Evolutionary conservation across 176 grass and related monocot species (phyloP).

Genomic region (Carex cristatella): DNA sequence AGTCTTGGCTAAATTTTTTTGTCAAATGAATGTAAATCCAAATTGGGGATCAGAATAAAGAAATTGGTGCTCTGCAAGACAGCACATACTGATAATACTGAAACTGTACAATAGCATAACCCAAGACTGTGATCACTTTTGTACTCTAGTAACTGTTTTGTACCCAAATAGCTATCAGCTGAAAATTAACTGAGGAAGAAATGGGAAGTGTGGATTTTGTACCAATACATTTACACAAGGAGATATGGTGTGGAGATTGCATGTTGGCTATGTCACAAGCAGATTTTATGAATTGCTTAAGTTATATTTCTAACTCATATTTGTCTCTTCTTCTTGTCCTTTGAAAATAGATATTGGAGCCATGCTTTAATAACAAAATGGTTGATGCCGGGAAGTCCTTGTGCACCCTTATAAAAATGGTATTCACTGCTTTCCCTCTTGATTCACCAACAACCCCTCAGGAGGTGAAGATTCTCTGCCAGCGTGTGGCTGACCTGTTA

Average conservation of each 20-base stretch:
- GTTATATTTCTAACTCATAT: not conserved
- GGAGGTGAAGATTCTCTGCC: slow-evolving; percentile 78
- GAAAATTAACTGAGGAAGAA: not conserved
- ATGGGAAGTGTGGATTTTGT: not conserved
- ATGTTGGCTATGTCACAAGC: not conserved
- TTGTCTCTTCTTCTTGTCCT: not conserved
- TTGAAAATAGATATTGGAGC: slow-evolving; percentile 73
- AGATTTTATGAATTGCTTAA: not conserved
- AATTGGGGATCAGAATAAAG: not conserved
- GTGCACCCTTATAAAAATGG: slow-evolving; percentile 95
- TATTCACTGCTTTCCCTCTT: slow-evolving; percentile 84
- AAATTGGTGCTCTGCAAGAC: not conserved
- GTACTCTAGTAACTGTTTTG: not conserved
- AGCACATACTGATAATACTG: not conserved
- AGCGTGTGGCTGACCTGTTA: slow-evolving; percentile 76
- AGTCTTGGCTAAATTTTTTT: not conserved
- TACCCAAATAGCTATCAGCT: not conserved
- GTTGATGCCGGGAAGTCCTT: slow-evolving; percentile 92
- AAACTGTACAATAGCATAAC: not conserved
- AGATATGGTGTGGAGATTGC: not conserved
- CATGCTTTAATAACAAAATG: slow-evolving; percentile 91
- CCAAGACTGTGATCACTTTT: not conserved
- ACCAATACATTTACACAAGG: not conserved
- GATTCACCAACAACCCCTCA: slow-evolving; percentile 73
- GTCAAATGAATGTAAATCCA: not conserved